Evolutionary conservation across 1,284 basidiomycete species (phyloP).

Genomic region (Kwoniella shivajii): DNA sequence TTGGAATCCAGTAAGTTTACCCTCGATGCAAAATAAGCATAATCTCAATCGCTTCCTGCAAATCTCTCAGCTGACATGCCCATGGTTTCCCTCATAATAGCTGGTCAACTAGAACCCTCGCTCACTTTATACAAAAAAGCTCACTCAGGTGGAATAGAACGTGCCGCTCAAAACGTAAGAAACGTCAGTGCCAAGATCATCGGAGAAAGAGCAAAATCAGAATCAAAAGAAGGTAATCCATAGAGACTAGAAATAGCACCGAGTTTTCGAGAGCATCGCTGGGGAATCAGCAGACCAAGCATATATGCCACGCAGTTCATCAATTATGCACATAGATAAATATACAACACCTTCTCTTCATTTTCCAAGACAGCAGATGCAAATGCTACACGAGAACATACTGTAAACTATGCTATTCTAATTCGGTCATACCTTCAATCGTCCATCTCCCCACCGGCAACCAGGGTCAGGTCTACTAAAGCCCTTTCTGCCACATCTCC

Average conservation of each 20-base stretch:
- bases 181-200: constrained; percentile 51
- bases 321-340: no score
- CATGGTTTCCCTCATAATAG: constrained; percentile 32
- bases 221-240: background rate
- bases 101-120: constrained; percentile 48
- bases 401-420: no score
- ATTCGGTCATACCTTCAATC: background rate
- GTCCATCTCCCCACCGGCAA: background rate
- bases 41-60: background rate
- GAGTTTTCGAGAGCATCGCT: no score
- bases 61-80: no score
- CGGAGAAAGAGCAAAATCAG: constrained; percentile 23
- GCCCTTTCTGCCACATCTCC: constrained; percentile 11
- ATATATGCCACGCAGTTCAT: no score
- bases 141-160: constrained; percentile 48
- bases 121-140: constrained; percentile 52
- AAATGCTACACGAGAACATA: no score
- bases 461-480: background rate
- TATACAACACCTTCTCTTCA: no score
- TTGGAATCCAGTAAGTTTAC: constrained; percentile 50
- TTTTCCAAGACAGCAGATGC: no score
- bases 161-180: constrained; percentile 51
- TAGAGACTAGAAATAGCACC: no score
- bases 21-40: background rate
- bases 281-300: no score